Evolutionary conservation across 176 grass and related monocot species (phyloP).

Genomic region (Raddia guianensis): DNA sequence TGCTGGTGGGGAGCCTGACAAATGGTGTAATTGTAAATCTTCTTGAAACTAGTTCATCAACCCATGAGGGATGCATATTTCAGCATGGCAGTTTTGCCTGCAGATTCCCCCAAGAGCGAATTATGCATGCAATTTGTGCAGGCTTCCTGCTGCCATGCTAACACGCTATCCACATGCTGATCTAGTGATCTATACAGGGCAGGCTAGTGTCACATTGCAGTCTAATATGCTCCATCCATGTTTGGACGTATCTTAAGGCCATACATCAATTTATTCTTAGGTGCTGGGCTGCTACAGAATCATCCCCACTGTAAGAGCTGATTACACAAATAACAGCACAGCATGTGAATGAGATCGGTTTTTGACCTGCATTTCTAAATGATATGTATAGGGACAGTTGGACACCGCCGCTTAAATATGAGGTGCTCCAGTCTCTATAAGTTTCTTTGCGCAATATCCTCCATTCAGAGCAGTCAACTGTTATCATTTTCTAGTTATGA

Average conservation of each 20-base stretch:
- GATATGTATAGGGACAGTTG: conserved; percentile 4
- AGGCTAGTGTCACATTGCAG: not conserved
- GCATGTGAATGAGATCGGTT: not conserved
- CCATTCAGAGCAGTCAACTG: not conserved
- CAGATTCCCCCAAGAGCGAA: not conserved
- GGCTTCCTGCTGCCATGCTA: conserved; percentile 4
- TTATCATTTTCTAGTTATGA: conserved; percentile 28
- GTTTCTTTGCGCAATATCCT: not conserved
- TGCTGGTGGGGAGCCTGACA: not conserved
- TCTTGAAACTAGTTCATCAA: not conserved
- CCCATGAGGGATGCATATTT: not conserved
- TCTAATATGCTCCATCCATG: conserved; percentile 15
- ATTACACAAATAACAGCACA: not conserved
- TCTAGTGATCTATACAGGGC: not conserved
- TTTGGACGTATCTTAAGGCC: conserved; percentile 8
- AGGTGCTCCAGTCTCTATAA: not conserved
- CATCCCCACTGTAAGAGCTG: not conserved
- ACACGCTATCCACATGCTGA: not conserved
- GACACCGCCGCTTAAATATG: not conserved
- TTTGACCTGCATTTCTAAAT: not conserved
- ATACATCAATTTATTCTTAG: not conserved
- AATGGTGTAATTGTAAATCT: not conserved
- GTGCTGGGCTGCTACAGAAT: not conserved
- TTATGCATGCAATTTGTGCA: not conserved
- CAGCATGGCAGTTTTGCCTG: not conserved